These are phyloP conservation scores for Apiotrichum veenhuisii DNA, from an alignment of 1,284 basidiomycete genomes.

Conservation along the genomic window DNA sequence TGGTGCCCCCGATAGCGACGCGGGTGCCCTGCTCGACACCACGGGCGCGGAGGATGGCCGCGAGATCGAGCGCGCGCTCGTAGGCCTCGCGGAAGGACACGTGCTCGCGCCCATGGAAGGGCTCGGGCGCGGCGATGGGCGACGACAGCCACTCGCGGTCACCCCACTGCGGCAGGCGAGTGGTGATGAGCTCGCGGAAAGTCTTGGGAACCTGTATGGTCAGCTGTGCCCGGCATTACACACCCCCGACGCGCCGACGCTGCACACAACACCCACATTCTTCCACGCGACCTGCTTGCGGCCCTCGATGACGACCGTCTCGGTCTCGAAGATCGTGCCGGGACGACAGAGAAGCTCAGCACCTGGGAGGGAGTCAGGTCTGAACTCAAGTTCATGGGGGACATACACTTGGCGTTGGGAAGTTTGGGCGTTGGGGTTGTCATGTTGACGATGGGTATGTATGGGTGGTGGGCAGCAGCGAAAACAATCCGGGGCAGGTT, in stretches of 20 bases:
- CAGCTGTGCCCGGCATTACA: background rate
- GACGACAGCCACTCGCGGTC: conserved; percentile 33
- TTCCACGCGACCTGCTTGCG: conserved; percentile 33
- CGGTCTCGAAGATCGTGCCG: conserved; percentile 36
- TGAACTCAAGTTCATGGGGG: too few species aligned
- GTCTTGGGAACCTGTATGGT: background rate
- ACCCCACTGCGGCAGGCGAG: conserved; percentile 19
- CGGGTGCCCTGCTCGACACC: conserved; percentile 31
- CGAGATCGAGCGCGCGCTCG: conserved; percentile 23
- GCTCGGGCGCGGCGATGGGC: conserved; percentile 19
- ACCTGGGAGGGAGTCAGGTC: background rate
- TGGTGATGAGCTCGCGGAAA: conserved; percentile 3
- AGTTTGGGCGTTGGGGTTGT: background rate
- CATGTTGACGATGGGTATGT: background rate
- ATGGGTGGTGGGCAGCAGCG: too few species aligned
- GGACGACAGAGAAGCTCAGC: conserved; percentile 27
- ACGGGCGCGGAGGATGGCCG: conserved; percentile 29
- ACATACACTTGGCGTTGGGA: background rate
- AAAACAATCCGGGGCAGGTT: too few species aligned
- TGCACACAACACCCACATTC: conserved; percentile 23
- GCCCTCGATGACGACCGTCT: conserved; percentile 25
- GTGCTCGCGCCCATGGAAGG: conserved; percentile 14
- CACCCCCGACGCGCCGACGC: too few species aligned
- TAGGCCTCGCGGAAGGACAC: conserved; percentile 31
- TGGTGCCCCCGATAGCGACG: conserved; percentile 39